Evolutionary conservation across 257 asterid species (phyloP), one percentile per base, ranked within the genome.

Genomic region (Solanum virginianum): DNA sequence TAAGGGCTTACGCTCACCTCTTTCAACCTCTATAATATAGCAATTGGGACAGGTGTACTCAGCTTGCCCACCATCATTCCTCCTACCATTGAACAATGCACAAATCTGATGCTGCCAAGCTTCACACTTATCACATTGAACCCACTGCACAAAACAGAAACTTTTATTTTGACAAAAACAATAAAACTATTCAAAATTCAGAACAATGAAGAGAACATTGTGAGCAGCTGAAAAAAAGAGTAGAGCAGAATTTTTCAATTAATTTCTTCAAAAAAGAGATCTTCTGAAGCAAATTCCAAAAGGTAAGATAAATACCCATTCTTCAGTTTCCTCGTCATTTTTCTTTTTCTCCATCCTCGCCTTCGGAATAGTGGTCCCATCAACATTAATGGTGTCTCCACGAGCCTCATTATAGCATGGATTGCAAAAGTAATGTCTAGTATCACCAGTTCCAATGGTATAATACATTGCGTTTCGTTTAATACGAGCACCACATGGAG

Each of bases 31-130:
- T 85, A 66, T 85, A 45, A 95, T 86, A 80, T 97, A 97, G 91
- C 99, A 95, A 87, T 95, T 97, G 63, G 99, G 99, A 90, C 99
- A 97, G 74, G 99, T 97, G 88, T 97, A 97, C 89, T 97, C 99
- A 41, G 99, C 99, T 89, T 94, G 95, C 85, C 99, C 99, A 84
- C 98, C 98, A 85, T 94, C 97, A 90, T 97, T 97, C 87, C 99
- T 94, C 90, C 98, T 92, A 91, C 99, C 98, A 88, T 97, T 97
- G 87, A 97, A 97, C 84, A 97, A 89, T 72, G 99, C 99, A 88
- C 99, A 97, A 83, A 97, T 95, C 89, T 97, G 99, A 89, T 97
- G 99, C 87, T 97, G 99, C 99, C 99, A 97, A 86, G 97, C 98
- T 90, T 97, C 99, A 88, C 99, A 97, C 85, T 94, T 97, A 88